Percentiles rank a stretch among this genome's conserved stretches.
Conservation (phyloP, 2,329 filamentous ascomycete species). For the Leptographium galeiforme region DNA sequence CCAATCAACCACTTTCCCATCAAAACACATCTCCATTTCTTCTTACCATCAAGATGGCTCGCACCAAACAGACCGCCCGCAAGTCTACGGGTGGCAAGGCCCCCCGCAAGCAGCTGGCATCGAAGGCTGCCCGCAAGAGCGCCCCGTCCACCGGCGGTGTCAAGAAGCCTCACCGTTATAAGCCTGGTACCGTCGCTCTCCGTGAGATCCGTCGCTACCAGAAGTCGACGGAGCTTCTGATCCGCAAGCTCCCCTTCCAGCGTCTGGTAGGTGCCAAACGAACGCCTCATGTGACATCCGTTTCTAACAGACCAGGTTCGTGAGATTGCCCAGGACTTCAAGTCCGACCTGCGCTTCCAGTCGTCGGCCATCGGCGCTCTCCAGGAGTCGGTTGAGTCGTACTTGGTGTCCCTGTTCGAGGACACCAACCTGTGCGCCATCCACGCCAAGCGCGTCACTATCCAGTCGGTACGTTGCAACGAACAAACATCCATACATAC, state of each 20-base stretch:
- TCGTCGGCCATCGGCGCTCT: conserved; percentile 93
- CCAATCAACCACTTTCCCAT: conserved; percentile 15
- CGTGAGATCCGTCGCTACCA: conserved; percentile 98
- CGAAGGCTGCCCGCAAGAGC: conserved; percentile 97
- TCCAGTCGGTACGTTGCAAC: conserved; percentile 51
- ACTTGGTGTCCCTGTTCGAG: conserved; percentile 95
- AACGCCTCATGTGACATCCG: background rate
- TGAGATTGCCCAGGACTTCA: conserved; percentile 94
- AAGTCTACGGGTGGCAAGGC: conserved; percentile 74
- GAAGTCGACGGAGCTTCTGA: conserved; percentile 89
- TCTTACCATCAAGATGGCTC: conserved; percentile 36
- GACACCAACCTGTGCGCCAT: conserved; percentile 98
- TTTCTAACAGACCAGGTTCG: conserved; percentile 43
- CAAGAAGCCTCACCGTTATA: conserved; percentile 88
- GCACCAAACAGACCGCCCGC: conserved; percentile 54
- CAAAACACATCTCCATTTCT: conserved; percentile 14
- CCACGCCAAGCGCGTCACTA: conserved; percentile 98
- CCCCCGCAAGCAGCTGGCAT: conserved; percentile 91
- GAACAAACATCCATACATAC: conserved; percentile 7
- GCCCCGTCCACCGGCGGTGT: conserved; percentile 93
- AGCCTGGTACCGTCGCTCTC: conserved; percentile 90
- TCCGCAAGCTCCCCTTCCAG: conserved; percentile 96
- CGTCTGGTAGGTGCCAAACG: conserved; percentile 50
- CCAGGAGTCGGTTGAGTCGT: conserved; percentile 97
- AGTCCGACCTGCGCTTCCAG: conserved; percentile 94